A percentile compares a stretch with the other conserved stretches of the same genome.
Conservation (phyloP, 2,329 filamentous ascomycete genomes). For the Seiridium cupressi region DNA sequence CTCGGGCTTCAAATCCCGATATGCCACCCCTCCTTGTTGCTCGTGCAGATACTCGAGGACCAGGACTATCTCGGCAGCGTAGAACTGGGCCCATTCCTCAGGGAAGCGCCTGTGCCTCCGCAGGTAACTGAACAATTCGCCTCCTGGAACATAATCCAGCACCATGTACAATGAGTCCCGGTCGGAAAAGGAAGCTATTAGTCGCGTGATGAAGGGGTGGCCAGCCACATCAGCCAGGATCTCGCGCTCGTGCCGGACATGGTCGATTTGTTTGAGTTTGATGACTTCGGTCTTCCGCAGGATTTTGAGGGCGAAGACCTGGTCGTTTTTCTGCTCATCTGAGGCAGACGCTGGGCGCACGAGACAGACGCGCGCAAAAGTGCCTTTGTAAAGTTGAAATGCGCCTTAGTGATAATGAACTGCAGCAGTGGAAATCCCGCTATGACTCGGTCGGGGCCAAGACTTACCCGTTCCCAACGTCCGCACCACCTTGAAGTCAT, state of each 20-base stretch:
- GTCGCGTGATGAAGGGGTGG: slow-evolving; percentile 79
- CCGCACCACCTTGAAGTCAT: slow-evolving; percentile 71
- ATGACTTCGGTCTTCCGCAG: slow-evolving; percentile 71
- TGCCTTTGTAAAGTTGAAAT: slow-evolving; percentile 47
- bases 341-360: slow-evolving; percentile 60
- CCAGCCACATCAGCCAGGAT: slow-evolving; percentile 76
- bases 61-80: slow-evolving; percentile 79
- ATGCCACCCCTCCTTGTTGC: slow-evolving; percentile 72
- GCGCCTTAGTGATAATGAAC: not conserved
- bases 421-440: no score
- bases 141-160: slow-evolving; percentile 79
- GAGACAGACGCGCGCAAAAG: slow-evolving; percentile 80
- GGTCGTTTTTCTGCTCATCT: slow-evolving; percentile 52
- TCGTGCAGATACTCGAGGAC: slow-evolving; percentile 81
- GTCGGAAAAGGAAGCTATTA: slow-evolving; percentile 78
- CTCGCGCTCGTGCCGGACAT: slow-evolving; percentile 79
- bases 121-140: slow-evolving; percentile 82
- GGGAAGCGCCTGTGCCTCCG: slow-evolving; percentile 76
- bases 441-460: not conserved
- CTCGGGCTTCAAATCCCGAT: slow-evolving; percentile 80
- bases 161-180: slow-evolving; percentile 78
- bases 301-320: slow-evolving; percentile 81
- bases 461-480: slow-evolving; percentile 71
- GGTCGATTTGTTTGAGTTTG: slow-evolving; percentile 81
- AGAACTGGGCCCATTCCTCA: slow-evolving; percentile 76